Conservation (phyloP, 441 rosid species). For the Macaranga tanarius region DNA sequence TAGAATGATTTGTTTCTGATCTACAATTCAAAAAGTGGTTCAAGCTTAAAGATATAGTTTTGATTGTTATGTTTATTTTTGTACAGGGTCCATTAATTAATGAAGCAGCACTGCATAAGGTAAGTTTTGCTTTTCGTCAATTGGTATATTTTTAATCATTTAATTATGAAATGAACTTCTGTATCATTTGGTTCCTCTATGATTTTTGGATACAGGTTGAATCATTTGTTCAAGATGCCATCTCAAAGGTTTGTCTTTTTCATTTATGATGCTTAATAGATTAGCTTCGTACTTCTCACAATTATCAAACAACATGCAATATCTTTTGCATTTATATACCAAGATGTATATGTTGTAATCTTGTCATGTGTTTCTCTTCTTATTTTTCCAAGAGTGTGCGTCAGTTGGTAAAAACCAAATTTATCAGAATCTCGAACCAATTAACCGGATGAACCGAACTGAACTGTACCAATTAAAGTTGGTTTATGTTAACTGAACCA, state of each 20-base stretch:
- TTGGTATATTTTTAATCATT: conserved; percentile 13
- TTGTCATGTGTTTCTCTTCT: not conserved
- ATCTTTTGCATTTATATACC: not conserved
- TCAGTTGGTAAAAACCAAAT: not conserved
- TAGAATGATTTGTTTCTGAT: not conserved
- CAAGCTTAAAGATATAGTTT: conserved; percentile 16
- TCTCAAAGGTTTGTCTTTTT: conserved; percentile 64
- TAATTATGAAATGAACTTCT: conserved; percentile 18
- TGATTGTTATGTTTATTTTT: conserved; percentile 17
- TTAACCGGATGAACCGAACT: not conserved
- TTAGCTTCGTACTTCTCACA: not conserved
- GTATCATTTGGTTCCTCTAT: conserved; percentile 13
- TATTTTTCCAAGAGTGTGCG: not conserved
- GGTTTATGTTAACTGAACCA: too few species aligned
- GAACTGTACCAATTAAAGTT: too few species aligned
- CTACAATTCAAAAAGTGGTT: conserved; percentile 14
- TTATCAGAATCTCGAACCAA: not conserved
- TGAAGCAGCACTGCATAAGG: conserved; percentile 92
- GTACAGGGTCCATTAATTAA: conserved; percentile 94
- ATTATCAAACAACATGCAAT: not conserved
- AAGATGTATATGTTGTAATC: not conserved
- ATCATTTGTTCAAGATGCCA: conserved; percentile 76
- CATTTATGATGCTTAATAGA: conserved; percentile 14
- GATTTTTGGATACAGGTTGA: conserved; percentile 65
- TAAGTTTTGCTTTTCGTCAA: conserved; percentile 31